Base-by-base conservation (phyloP, 768 basidiomycete species). In the Tulasnella calospora region DNA sequence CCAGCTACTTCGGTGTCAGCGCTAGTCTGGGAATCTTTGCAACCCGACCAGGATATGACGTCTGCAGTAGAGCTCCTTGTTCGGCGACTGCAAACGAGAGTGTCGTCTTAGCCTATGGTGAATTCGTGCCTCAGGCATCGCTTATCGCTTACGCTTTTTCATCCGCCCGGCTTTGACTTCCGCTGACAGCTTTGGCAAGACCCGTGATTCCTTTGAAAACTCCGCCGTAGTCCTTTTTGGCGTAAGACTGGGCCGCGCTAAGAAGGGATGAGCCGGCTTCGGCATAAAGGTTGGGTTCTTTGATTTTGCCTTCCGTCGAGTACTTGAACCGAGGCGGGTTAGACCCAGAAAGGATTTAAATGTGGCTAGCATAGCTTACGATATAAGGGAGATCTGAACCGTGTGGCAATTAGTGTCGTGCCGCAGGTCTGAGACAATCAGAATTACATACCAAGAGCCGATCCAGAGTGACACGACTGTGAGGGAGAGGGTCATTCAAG, bases 301-400 rank as follows among this genome's bases (percentile, higher is more conserved):
- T 98, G 83, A 98, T 85, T 83, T 94, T 95, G 72, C 96, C 96
- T 85, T 98, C 95, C 9, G 95, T 97, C 30, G 95, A 95, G 85
- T 98, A 98, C 90, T 93, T 72, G 78, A 77, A 30, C 1, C 33
- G 23, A 79, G 79, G 7, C 8, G 9, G 27, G 57, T 36, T 17
- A 61, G 36, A 23, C 35, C n/a, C 36, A 12, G 9, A 7, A 67
- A 6, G 30, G 1, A 67, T 13, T 71, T 21, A 23, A 27, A 12
- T 23, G 40, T 41, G 30, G 46, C 9, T 40, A 33, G 51, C 21
- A n/a, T 17, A 47, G 77, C 80, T 71, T 78, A 74, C 81, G 44
- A 86, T 82, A 80, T 85, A 86, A 1, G 85, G 86, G 19, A 86
- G 81, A 81, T 86, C 86, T 84, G 79, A 61, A 79, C 82, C 81